Evolutionary conservation across 148 eudicot species (phyloP).

Genomic region (Fallopia convolvulus): DNA sequence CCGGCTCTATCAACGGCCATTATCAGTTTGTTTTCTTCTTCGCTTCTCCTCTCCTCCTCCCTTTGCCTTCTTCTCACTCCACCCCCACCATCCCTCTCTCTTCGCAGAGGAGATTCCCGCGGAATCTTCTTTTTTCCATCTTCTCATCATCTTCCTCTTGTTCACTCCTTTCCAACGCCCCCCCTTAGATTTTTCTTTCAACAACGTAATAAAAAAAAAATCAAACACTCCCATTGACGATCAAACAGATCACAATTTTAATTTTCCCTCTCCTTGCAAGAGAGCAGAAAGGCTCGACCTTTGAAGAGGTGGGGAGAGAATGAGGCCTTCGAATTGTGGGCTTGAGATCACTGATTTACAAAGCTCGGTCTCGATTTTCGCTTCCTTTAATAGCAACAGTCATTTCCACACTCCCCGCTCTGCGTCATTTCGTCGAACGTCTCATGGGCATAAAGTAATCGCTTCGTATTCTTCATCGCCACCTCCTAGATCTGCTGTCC

Average conservation of each 20-base stretch:
- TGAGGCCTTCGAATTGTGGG: constrained; percentile 61
- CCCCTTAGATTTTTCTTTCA: neutral
- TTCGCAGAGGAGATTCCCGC: constrained; percentile 30
- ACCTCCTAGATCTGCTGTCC: constrained; percentile 24
- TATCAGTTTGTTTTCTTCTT: constrained; percentile 17
- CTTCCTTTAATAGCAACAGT: constrained; percentile 22
- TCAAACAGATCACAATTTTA: neutral
- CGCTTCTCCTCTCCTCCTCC: neutral
- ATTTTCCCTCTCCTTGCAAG: neutral
- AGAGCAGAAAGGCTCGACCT: neutral
- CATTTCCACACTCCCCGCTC: constrained; percentile 31
- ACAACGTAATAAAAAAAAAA: neutral
- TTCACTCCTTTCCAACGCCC: constrained; percentile 10
- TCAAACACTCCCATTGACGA: constrained; percentile 3
- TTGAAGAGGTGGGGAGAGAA: constrained; percentile 15
- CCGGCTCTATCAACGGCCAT: constrained; percentile 17
- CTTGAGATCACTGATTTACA: constrained; percentile 72
- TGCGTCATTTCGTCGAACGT: constrained; percentile 69
- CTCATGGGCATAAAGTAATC: constrained; percentile 26
- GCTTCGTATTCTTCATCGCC: constrained; percentile 17
- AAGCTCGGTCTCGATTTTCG: constrained; percentile 42
- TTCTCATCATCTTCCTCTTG: constrained; percentile 14
- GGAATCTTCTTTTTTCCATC: constrained; percentile 36
- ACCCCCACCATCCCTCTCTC: constrained; percentile 29
- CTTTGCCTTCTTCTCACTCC: constrained; percentile 9